phyloP scores from a whole-genome alignment of 2,329 filamentous ascomycete species.

The Ophiostoma ulmi region DNA sequence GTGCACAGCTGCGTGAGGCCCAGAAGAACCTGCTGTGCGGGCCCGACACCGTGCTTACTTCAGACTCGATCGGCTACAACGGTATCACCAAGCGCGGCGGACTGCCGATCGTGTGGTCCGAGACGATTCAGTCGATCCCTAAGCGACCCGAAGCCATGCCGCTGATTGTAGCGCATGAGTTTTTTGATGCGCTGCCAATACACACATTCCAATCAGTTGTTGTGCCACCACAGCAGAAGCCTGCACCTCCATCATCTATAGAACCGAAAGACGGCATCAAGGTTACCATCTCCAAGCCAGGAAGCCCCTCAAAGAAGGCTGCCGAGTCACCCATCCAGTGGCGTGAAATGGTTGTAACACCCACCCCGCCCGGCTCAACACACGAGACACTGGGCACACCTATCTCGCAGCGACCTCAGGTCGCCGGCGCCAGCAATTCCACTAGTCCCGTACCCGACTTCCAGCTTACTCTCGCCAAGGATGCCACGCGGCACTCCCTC shows the following conservation, averaged over 20 bases:
- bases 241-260: conserved; percentile 37
- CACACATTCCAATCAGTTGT: conserved; percentile 81
- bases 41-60: conserved; percentile 57
- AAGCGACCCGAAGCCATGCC: conserved; percentile 66
- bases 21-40: conserved; percentile 82
- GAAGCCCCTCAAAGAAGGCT: neutral
- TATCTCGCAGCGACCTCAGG: conserved; percentile 43
- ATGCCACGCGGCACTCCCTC: conserved; percentile 73
- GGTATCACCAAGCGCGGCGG: conserved; percentile 70
- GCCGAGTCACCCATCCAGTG: conserved; percentile 51
- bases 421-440: conserved; percentile 41
- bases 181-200: conserved; percentile 96
- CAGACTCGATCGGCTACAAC: conserved; percentile 67
- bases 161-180: conserved; percentile 95
- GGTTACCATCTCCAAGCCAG: conserved; percentile 30
- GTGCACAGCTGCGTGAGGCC: conserved; percentile 65
- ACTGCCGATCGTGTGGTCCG: conserved; percentile 80
- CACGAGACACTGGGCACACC: conserved; percentile 52
- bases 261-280: conserved; percentile 30
- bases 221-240: conserved; percentile 33
- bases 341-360: conserved; percentile 76
- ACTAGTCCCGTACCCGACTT: conserved; percentile 68
- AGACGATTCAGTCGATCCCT: conserved; percentile 80
- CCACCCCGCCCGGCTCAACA: conserved; percentile 53
- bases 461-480: conserved; percentile 71